Conservation (phyloP, 1,139 yeast genomes). For the Saccharomycopsis crataegensis region DNA sequence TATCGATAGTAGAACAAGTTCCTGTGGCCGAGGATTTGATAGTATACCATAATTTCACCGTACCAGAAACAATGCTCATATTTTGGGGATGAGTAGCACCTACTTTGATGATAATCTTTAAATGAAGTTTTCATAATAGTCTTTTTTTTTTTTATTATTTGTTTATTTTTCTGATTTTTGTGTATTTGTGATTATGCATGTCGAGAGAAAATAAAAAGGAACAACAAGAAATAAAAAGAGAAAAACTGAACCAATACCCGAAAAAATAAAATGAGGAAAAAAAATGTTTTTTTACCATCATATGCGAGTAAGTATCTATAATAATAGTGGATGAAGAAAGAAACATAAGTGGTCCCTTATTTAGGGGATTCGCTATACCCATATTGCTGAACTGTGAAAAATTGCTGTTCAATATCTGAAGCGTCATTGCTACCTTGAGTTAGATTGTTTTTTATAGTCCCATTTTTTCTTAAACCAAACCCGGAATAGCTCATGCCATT, state of each 20-base stretch:
- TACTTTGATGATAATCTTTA: background rate
- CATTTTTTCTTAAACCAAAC: conserved; percentile 15
- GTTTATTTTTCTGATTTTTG: background rate
- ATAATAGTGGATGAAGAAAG: too few species aligned
- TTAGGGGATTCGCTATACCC: background rate
- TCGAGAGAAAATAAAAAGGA: background rate
- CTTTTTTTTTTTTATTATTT: background rate
- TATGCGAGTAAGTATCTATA: background rate
- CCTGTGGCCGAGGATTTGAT: background rate
- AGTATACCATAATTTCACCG: conserved; percentile 7
- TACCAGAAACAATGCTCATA: conserved; percentile 7
- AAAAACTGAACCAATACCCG: background rate
- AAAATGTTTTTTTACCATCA: background rate
- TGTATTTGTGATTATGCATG: background rate
- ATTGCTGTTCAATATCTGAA: conserved; percentile 8
- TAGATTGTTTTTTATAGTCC: conserved; percentile 11
- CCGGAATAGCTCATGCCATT: conserved; percentile 7
- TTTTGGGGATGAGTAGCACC: too few species aligned
- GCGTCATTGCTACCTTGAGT: background rate
- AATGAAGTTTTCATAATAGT: background rate
- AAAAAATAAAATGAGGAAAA: background rate
- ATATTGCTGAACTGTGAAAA: background rate
- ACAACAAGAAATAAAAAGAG: background rate
- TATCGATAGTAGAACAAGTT: background rate
- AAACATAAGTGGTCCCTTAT: background rate